Base-by-base conservation (phyloP, 768 basidiomycete species). In the Mycena leptocephala region DNA sequence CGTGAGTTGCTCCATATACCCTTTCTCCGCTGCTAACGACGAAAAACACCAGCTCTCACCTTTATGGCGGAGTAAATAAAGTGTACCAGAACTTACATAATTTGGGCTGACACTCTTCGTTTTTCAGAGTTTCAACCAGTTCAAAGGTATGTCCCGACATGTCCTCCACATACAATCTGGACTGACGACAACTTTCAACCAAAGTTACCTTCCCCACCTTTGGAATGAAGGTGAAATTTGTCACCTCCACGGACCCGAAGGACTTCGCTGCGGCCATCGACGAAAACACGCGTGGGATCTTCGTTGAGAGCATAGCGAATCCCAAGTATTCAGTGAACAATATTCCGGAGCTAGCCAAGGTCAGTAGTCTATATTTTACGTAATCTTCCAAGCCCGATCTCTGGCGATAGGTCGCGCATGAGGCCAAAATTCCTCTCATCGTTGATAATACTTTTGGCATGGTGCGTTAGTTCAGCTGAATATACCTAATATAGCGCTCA, bases 391-490 rank as follows among this genome's bases (percentile, higher is more conserved):
- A 32, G 18, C 13, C 24, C 16, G 33, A 37, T 24, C n/a, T 33
- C 5, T 20, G 28, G 6, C 18, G 56, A 7, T 68, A 93, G 92
- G 84, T 95, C 48, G 96, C 96, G 1, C 95, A 95, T 79, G 88
- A 89, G 37, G 87, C 93, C 79, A 89, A 89, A 0, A 93, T 96
- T 28, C 96, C 96, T 1, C 86, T 96, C 55, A 92, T 96, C 59
- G 95, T 96, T 0, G 95, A 95, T 80, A 95, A 95, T 80, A 95
- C 93, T 7, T 94, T 95, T 75, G 95, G 93, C 55, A 92, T 93
- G 85, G 94, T 93, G 78, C 93, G 79, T 75, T 5, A 9, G 51
- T 64, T 55, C 68, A 7, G 26, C 7, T 14, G 2, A 39, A 41
- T 20, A 43, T 35, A 24, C 37, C 2, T 24, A n/a, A 11, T n/a